Evolutionary conservation across 306 rosid species (phyloP).

Genomic region (Betula pendula): DNA sequence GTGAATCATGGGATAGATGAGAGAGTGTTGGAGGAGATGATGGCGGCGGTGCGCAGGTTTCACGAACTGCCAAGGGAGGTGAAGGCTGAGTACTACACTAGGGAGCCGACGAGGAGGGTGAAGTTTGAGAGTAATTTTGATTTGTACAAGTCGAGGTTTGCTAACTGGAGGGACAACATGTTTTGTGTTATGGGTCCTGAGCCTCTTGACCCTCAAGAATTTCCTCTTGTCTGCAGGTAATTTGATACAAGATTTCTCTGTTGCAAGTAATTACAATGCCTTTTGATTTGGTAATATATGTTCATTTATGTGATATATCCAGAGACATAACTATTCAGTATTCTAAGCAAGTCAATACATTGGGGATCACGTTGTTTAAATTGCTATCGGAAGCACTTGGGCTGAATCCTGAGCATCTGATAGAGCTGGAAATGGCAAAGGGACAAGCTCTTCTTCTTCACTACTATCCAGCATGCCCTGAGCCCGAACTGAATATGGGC

Average conservation of each 20-base stretch:
- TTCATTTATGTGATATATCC: slow-evolving; percentile 2
- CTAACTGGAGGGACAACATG: slow-evolving; percentile 51
- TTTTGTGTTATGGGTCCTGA: slow-evolving; percentile 42
- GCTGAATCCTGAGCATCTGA: slow-evolving; percentile 43
- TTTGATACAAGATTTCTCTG: neutral
- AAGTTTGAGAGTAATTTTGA: slow-evolving; percentile 45
- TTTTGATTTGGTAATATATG: too few relatives aligned
- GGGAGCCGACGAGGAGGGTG: slow-evolving; percentile 38
- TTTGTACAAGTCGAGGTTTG: slow-evolving; percentile 39
- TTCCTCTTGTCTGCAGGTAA: slow-evolving; percentile 46
- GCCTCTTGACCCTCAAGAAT: slow-evolving; percentile 21
- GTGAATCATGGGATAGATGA: slow-evolving; percentile 43
- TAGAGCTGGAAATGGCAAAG: slow-evolving; percentile 49
- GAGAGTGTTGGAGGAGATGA: slow-evolving; percentile 29
- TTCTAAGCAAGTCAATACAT: slow-evolving; percentile 29
- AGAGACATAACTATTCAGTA: slow-evolving; percentile 48
- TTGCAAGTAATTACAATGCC: too few relatives aligned
- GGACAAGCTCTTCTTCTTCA: slow-evolving; percentile 36
- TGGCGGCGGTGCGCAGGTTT: slow-evolving; percentile 42
- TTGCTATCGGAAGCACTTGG: slow-evolving; percentile 69
- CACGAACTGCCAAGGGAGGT: slow-evolving; percentile 42
- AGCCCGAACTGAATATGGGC: slow-evolving; percentile 55
- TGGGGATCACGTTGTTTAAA: slow-evolving; percentile 44
- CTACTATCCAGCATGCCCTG: slow-evolving; percentile 70
- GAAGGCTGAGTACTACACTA: slow-evolving; percentile 41